phyloP scores from a whole-genome alignment of 1,139 yeast genomes.

The Scheffersomyces insectosa region DNA sequence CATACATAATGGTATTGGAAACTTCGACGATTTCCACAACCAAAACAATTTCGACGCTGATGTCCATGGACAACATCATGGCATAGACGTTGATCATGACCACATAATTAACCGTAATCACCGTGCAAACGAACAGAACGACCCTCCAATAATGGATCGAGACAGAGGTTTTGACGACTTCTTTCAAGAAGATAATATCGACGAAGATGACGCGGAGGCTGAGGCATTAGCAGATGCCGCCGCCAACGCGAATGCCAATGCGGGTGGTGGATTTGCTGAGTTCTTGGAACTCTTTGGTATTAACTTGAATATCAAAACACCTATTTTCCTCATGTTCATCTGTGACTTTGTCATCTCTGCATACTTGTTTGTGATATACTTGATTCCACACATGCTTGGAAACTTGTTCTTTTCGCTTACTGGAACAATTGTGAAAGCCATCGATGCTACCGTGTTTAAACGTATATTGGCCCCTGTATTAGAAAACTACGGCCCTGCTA shows the following conservation, averaged over 20 bases:
- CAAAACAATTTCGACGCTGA: too few relatives aligned
- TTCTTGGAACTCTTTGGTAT: slow-evolving; percentile 41
- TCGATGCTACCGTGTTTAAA: not conserved
- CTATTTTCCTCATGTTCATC: slow-evolving; percentile 34
- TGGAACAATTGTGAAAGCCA: slow-evolving; percentile 4
- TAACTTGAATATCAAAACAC: slow-evolving; percentile 35
- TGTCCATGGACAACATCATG: too few relatives aligned
- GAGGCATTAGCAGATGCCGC: slow-evolving; percentile 10
- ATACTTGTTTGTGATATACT: slow-evolving; percentile 49
- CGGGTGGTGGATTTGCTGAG: slow-evolving; percentile 14
- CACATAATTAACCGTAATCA: slow-evolving; percentile 4
- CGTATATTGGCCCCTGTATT: not conserved
- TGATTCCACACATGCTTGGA: slow-evolving; percentile 58
- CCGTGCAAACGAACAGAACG: too few relatives aligned
- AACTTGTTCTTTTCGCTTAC: slow-evolving; percentile 23
- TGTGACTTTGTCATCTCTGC: slow-evolving; percentile 45
- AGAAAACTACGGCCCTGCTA: not conserved
- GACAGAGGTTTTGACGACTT: not conserved
- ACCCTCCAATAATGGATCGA: too few relatives aligned
- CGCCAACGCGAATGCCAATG: slow-evolving; percentile 7
- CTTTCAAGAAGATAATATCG: slow-evolving; percentile 1
- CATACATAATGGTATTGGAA: too few relatives aligned
- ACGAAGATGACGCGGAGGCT: slow-evolving; percentile 13
- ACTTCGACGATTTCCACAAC: too few relatives aligned
- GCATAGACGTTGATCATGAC: slow-evolving; percentile 7